These are phyloP conservation scores for Castanospermum australe DNA, from an alignment of 306 rosid genomes.

Conservation along the genomic window DNA sequence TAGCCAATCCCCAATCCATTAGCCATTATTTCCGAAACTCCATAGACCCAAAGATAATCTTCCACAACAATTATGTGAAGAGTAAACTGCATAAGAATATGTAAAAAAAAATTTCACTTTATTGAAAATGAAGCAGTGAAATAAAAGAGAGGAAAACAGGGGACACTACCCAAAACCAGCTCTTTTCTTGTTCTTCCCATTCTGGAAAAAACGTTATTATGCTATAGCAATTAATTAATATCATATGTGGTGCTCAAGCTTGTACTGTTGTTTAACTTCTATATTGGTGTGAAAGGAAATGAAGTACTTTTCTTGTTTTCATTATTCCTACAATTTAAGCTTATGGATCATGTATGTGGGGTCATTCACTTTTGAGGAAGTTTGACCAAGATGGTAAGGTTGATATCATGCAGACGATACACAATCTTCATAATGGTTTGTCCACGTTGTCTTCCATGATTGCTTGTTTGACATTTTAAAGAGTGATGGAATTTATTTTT, in stretches of 20 bases:
- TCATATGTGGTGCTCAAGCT: not conserved
- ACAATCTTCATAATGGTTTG: slow-evolving; percentile 60
- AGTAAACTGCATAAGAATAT: too few species aligned
- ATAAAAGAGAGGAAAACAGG: too few species aligned
- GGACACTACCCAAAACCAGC: too few species aligned
- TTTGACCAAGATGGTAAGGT: slow-evolving; percentile 58
- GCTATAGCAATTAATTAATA: not conserved
- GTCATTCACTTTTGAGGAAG: slow-evolving; percentile 62
- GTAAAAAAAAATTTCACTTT: too few species aligned
- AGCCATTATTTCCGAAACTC: too few species aligned
- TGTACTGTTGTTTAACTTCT: not conserved
- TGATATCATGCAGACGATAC: too few species aligned
- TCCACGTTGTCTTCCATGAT: not conserved
- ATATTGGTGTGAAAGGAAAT: not conserved
- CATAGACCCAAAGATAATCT: too few species aligned
- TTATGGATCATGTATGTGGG: slow-evolving; percentile 35
- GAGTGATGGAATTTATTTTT: not conserved
- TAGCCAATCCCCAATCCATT: too few species aligned
- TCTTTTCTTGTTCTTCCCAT: too few species aligned
- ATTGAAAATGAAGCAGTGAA: too few species aligned
- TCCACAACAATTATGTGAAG: too few species aligned
- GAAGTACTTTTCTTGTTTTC: not conserved
- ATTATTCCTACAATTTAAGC: not conserved
- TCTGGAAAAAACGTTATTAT: not conserved
- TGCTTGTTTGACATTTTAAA: not conserved